Evolutionary conservation across 2,329 filamentous ascomycete species (phyloP).

Genomic region (Neonectria neomacrospora): DNA sequence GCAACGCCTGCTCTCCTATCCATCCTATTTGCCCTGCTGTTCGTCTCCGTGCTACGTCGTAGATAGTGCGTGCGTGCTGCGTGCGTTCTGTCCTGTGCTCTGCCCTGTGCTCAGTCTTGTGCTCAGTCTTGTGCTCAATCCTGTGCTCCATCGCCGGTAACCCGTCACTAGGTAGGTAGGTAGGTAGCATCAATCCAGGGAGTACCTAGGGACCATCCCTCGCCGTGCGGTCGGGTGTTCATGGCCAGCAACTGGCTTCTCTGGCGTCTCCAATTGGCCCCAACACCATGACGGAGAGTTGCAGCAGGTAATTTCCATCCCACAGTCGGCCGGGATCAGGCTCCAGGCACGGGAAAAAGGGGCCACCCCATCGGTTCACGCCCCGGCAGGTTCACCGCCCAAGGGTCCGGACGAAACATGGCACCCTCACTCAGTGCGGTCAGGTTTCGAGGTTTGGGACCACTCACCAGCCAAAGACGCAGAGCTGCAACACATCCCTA

Average conservation of each 20-base stretch:
- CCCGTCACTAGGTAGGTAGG: no score
- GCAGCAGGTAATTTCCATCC: slow-evolving; percentile 43
- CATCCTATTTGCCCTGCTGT: neutral
- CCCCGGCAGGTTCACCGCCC: slow-evolving; percentile 27
- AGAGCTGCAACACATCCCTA: neutral
- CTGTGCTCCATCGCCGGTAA: neutral
- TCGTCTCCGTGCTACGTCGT: neutral
- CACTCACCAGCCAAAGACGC: slow-evolving; percentile 8
- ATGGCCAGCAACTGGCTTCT: slow-evolving; percentile 9
- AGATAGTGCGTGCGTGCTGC: neutral
- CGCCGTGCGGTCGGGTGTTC: neutral
- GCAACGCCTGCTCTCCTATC: neutral
- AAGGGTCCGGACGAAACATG: slow-evolving; percentile 21
- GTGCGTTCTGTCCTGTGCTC: neutral
- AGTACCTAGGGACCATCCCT: neutral
- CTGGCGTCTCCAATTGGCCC: slow-evolving; percentile 33
- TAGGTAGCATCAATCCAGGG: neutral
- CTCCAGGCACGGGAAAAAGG: slow-evolving; percentile 37
- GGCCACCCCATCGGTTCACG: slow-evolving; percentile 34
- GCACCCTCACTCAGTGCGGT: slow-evolving; percentile 3
- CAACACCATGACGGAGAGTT: slow-evolving; percentile 34
- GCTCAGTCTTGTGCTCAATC: no score
- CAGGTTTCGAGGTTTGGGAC: neutral
- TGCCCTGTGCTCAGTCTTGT: neutral
- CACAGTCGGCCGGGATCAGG: slow-evolving; percentile 37